Conservation (phyloP, 345 rosid genomes). For the Aethionema arabicum region DNA sequence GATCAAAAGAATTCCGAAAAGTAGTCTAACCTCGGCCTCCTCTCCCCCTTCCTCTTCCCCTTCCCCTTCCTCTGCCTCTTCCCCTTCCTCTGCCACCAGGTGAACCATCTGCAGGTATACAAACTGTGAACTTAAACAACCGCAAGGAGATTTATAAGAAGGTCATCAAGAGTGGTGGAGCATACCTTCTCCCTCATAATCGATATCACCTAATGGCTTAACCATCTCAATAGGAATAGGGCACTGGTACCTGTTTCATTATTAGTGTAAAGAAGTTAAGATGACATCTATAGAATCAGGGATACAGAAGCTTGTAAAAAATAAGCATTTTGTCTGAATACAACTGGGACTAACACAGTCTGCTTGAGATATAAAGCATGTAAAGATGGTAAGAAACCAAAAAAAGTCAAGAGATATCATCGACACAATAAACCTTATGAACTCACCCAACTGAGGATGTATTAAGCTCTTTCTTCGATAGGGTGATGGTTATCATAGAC, state of each 20-base stretch:
- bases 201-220: conserved; percentile 45
- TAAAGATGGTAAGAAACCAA: background rate
- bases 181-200: conserved; percentile 66
- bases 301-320: background rate
- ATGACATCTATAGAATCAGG: background rate
- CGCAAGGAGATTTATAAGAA: background rate
- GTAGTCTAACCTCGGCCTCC: conserved; percentile 36
- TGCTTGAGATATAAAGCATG: background rate
- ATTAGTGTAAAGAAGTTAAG: background rate
- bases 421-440: background rate
- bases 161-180: background rate
- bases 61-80: conserved; percentile 64
- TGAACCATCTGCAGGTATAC: conserved; percentile 54
- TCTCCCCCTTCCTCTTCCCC: conserved; percentile 43
- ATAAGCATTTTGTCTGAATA: background rate
- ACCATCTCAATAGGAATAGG: conserved; percentile 71
- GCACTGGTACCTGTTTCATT: conserved; percentile 57
- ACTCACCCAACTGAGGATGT: conserved; percentile 78
- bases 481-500: conserved; percentile 86
- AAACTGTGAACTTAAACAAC: background rate
- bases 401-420: background rate
- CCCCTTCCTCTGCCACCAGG: conserved; percentile 72
- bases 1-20: conserved; percentile 2
- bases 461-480: conserved; percentile 73
- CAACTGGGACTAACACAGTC: background rate